phyloP scores from a whole-genome alignment of 345 rosid species.

The Clausena lansium region DNA sequence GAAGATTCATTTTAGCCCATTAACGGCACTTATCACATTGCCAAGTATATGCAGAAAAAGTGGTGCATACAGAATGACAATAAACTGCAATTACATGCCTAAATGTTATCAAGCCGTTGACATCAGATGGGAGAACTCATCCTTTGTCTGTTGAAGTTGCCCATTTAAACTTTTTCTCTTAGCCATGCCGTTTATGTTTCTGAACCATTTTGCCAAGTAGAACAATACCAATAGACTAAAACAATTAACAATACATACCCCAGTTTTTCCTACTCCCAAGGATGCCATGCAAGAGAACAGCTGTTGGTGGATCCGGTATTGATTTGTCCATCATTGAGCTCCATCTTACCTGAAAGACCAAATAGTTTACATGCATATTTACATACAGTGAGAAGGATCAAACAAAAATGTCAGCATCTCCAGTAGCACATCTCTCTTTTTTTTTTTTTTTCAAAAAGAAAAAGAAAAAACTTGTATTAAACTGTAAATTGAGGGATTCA shows the following conservation, averaged over 20 bases:
- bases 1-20: not conserved
- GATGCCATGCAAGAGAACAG: conserved; percentile 91
- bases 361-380: conserved; percentile 2
- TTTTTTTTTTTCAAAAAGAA: too few relatives aligned
- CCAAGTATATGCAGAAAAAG: not conserved
- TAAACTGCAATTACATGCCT: not conserved
- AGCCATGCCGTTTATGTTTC: too few relatives aligned
- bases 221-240: not conserved
- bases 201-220: not conserved
- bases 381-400: not conserved
- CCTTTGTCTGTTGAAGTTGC: too few relatives aligned
- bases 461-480: too few relatives aligned
- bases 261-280: conserved; percentile 88
- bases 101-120: not conserved
- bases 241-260: conserved; percentile 49
- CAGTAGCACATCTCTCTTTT: not conserved
- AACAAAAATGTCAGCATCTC: not conserved
- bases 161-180: not conserved
- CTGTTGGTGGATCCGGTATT: conserved; percentile 81
- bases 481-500: not conserved
- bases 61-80: not conserved
- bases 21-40: not conserved
- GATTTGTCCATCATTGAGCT: conserved; percentile 63
- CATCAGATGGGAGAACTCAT: not conserved
- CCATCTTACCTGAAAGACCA: conserved; percentile 71